Conservation (phyloP, 345 rosid genomes). For the Citropsis articulata region DNA sequence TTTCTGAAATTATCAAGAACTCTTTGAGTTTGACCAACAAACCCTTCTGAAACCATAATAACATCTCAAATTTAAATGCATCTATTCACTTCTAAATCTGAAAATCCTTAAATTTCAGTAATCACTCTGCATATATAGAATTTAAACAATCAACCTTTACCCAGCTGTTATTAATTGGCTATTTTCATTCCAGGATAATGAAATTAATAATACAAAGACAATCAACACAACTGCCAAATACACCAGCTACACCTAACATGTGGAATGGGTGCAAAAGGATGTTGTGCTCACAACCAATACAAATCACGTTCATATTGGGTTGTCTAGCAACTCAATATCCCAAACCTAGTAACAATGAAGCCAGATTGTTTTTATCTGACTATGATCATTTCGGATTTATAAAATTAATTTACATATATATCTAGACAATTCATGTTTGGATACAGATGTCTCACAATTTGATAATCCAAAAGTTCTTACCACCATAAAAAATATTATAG, state of each 20-base stretch:
- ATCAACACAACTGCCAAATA: background rate
- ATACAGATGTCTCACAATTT: background rate
- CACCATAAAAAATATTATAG: background rate
- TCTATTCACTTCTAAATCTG: background rate
- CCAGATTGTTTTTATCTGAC: background rate
- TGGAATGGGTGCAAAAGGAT: background rate
- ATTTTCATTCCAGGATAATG: too few relatives aligned
- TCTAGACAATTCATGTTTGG: background rate
- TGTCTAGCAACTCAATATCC: too few relatives aligned
- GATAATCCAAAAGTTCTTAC: background rate
- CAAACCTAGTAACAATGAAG: background rate
- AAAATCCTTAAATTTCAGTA: background rate
- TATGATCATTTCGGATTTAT: background rate
- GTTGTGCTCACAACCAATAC: conserved; percentile 19
- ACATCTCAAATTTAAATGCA: background rate
- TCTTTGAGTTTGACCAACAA: background rate
- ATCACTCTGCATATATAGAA: background rate
- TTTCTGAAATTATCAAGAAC: background rate
- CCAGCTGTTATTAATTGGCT: too few relatives aligned
- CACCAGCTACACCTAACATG: background rate
- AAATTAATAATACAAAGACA: too few relatives aligned
- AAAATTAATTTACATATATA: background rate
- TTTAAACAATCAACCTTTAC: background rate
- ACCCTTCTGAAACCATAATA: background rate
- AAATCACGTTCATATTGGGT: too few relatives aligned